Base-by-base conservation (phyloP, 192 early-diverging fungal species). In the Thamnidium elegans region DNA sequence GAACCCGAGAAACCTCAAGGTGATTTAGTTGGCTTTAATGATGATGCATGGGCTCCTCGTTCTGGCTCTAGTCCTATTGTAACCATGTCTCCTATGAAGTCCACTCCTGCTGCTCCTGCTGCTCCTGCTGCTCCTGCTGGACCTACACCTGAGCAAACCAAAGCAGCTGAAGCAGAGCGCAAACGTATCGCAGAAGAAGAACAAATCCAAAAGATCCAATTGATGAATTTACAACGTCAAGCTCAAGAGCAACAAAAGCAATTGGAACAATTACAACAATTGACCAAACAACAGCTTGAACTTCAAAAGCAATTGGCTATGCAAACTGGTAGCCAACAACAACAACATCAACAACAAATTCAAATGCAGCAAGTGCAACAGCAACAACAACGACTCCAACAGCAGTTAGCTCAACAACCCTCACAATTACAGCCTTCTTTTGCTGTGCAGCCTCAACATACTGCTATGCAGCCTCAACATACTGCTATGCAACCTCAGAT, bases 11-110 rank as follows among this genome's bases (percentile, higher is more conserved):
- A 43, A 19, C 32, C 64, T 14, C 67, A 68, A 9, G 58, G 68
- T 55, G 67, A 65, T 8, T 66, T 75, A 26, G 54, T 73, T 59
- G 80, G 69, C 4, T 81, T 81, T 51, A 76, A 82, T 50, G 78
- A 84, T 62, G 80, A 84, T 63, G 83, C 80, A 5, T 84, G 83
- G 83, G 61, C 73, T 45, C 69, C 72, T 21, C 77, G 80, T 17
- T 63, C 75, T 26, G 63, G 63, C 58, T 50, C 65, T 54, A 63
- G 64, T 20, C 66, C 66, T 50, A 66, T 56, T 55, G 58, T 66
- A 1, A 64, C 66, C 3, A 32, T 53, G n/a, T 69, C 20, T 55
- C 26, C 23, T 2, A 15, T 34, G 14, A 30, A 55, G 31, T 5
- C 23, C 8, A 30, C 14, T 0, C 15, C 47, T 14, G 32, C 47